Percentiles rank a stretch among this genome's conserved stretches.
These are phyloP conservation scores for Chrysoporthe deuterocubensis DNA, from an alignment of 2,329 filamentous ascomycete species.

Conservation along the genomic window DNA sequence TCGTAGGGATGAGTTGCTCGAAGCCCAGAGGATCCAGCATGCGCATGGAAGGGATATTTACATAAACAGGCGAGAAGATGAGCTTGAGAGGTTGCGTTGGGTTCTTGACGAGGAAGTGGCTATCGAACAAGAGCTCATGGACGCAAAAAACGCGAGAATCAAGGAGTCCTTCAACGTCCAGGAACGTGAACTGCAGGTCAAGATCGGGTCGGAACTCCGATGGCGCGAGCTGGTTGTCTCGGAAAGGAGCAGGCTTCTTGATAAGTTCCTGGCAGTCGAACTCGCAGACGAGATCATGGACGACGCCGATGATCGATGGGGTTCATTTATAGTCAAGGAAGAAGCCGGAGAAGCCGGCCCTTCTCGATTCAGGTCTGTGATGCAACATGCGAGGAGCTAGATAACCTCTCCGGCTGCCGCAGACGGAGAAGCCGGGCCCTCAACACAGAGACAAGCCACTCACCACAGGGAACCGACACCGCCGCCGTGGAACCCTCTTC, in stretches of 20 bases:
- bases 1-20: slow-evolving; percentile 39
- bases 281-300: slow-evolving; percentile 41
- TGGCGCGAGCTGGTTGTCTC: slow-evolving; percentile 52
- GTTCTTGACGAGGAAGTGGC: slow-evolving; percentile 45
- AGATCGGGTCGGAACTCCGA: slow-evolving; percentile 47
- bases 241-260: slow-evolving; percentile 50
- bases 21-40: slow-evolving; percentile 44
- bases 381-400: background rate
- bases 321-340: slow-evolving; percentile 18
- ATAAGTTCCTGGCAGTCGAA: slow-evolving; percentile 47
- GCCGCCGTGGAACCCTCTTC: slow-evolving; percentile 12
- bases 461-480: slow-evolving; percentile 14
- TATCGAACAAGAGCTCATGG: slow-evolving; percentile 48
- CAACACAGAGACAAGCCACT: slow-evolving; percentile 8
- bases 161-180: slow-evolving; percentile 35
- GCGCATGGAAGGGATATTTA: slow-evolving; percentile 46
- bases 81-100: slow-evolving; percentile 43
- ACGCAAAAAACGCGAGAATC: slow-evolving; percentile 42
- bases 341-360: slow-evolving; percentile 19
- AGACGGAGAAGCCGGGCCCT: background rate
- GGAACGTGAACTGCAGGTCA: slow-evolving; percentile 39
- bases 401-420: background rate
- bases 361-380: slow-evolving; percentile 15
- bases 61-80: slow-evolving; percentile 45
- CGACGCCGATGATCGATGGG: slow-evolving; percentile 26